Base-by-base conservation (phyloP, 768 basidiomycete species). In the Fomitopsis serialis region DNA sequence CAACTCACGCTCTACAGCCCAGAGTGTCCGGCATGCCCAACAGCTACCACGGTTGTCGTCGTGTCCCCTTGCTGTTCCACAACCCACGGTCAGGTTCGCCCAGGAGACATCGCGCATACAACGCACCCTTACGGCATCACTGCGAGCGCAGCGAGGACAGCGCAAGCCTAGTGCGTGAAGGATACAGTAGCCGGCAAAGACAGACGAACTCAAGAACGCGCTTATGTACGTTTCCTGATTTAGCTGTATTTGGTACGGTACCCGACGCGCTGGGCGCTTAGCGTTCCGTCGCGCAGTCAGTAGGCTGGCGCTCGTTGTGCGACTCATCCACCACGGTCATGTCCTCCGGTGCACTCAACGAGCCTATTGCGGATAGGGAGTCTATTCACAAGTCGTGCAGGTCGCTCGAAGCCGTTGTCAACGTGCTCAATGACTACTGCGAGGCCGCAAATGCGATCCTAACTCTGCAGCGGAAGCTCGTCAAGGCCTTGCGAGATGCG, bases 301-400 rank as follows among this genome's bases (percentile, higher is more conserved):
- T n/a, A n/a, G n/a, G n/a, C n/a, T n/a, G n/a, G n/a, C n/a, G n/a
- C n/a, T n/a, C n/a, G n/a, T 15, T 40, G 19, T 17, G 19, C 37
- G 37, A 40, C 12, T 50, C 45, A 7, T 34, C 34, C 22, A 9
- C 45, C n/a, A 29, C 43, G 9, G n/a, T 7, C 34, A 59, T 59
- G 58, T 48, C 54, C 32, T 55, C 58, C 22, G 22, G 24, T 15
- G 50, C 60, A 50, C 54, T 66, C 32, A 22, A 56, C 3, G 58
- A 56, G 1, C 55, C 65, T 19, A 67, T 85, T 9, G 77, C 79
- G 8, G 89, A 90, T 52, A 79, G 87, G 21, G 64, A 72, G 17
- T 88, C 91, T 57, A 77, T 92, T 13, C 89, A 91, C 75, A 91
- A 85, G 67, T 82, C 86, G 6, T 90, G 90, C 76, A 86, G 84